Evolutionary conservation across 495 filamentous ascomycete species (phyloP).

Genomic region (Penicillium odoratum): DNA sequence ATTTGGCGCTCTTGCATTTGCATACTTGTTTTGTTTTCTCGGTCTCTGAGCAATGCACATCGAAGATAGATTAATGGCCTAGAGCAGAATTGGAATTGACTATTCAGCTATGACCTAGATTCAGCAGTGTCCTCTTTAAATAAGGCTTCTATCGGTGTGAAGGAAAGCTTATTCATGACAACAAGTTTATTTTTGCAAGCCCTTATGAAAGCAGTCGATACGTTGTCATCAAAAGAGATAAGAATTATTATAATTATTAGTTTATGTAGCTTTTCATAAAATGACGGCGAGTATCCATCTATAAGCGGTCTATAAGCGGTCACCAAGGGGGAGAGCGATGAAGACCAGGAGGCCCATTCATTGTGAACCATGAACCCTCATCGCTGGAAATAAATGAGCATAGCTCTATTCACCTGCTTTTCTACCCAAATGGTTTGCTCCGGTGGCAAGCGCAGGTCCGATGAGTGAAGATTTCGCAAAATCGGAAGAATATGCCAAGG

Average conservation of each 20-base stretch:
- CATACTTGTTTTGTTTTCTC: conserved; percentile 1
- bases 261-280: background rate
- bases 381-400: conserved; percentile 32
- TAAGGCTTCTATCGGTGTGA: no score
- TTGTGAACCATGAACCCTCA: background rate
- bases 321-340: no score
- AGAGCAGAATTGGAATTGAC: background rate
- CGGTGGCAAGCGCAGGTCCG: conserved; percentile 23
- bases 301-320: background rate
- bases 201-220: no score
- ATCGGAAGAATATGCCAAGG: conserved; percentile 36
- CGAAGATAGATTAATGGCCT: conserved; percentile 9
- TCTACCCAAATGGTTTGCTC: conserved; percentile 32
- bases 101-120: no score
- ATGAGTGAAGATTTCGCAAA: conserved; percentile 25
- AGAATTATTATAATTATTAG: background rate
- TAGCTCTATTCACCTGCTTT: conserved; percentile 34
- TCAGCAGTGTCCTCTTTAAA: no score
- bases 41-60: conserved; percentile 4
- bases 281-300: background rate
- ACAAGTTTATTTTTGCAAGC: no score
- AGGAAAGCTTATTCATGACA: no score
- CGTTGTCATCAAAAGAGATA: no score
- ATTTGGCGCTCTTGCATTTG: conserved; percentile 10
- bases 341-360: background rate